phyloP scores from a whole-genome alignment of 148 eudicot genomes.

The Camellia lanceoleosa region DNA sequence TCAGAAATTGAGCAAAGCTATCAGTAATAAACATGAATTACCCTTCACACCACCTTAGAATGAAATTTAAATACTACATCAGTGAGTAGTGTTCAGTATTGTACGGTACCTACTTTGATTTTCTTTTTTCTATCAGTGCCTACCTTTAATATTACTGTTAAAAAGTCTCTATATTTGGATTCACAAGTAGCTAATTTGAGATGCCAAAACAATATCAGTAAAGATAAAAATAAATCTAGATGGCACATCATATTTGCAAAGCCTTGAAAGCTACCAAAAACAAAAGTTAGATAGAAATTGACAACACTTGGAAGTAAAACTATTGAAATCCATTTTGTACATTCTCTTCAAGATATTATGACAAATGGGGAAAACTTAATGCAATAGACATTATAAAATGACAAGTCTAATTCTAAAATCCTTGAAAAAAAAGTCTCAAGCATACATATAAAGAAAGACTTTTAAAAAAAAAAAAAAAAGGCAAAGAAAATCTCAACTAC shows the following conservation, averaged over 20 bases:
- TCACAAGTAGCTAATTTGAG: not conserved
- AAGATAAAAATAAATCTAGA: not conserved
- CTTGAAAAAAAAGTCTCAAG: not conserved
- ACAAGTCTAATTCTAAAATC: too few relatives aligned
- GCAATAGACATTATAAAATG: not conserved
- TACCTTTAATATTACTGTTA: not conserved
- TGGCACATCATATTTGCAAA: not conserved
- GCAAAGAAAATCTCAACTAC: too few relatives aligned
- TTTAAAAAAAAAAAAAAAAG: too few relatives aligned
- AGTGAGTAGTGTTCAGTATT: not conserved
- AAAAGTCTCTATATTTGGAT: not conserved
- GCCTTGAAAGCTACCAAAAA: not conserved
- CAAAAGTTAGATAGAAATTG: not conserved
- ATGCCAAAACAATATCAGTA: not conserved
- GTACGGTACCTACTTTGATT: not conserved
- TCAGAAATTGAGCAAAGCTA: not conserved
- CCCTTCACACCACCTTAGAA: not conserved
- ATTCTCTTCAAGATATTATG: not conserved
- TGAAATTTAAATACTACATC: not conserved
- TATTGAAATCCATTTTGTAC: not conserved
- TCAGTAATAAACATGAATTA: not conserved
- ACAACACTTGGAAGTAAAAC: not conserved
- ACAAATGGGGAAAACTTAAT: not conserved
- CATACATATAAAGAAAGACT: not conserved
- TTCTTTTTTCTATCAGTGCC: not conserved